A percentile compares a stretch with the other conserved stretches of the same genome.
Conservation (phyloP, 2,329 filamentous ascomycete species). For the Taxawa tesnikishii region DNA sequence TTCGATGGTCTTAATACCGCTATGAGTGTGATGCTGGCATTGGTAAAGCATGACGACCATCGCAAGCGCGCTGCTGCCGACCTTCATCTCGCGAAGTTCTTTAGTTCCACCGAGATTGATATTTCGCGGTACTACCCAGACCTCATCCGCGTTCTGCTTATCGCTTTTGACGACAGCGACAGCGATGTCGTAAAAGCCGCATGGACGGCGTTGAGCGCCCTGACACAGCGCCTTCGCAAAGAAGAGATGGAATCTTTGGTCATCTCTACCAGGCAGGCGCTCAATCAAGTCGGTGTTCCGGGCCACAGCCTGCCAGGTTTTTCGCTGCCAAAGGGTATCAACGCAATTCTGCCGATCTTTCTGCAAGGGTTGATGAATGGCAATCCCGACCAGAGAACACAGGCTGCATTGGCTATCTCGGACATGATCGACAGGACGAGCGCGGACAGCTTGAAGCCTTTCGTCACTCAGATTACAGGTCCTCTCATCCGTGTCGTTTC, state of each 20-base stretch:
- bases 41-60: constrained; percentile 91
- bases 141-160: constrained; percentile 77
- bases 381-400: constrained; percentile 78
- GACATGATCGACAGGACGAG: constrained; percentile 92
- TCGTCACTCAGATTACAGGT: constrained; percentile 94
- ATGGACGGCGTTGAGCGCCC: constrained; percentile 74
- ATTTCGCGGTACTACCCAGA: constrained; percentile 95
- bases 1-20: constrained; percentile 89
- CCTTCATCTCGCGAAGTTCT: constrained; percentile 75
- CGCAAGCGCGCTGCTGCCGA: constrained; percentile 67
- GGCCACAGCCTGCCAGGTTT: constrained; percentile 82
- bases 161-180: constrained; percentile 85
- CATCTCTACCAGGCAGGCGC: constrained; percentile 68
- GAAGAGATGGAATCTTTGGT: constrained; percentile 97
- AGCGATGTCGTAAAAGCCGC: constrained; percentile 74
- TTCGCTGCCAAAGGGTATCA: constrained; percentile 87
- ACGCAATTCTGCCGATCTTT: constrained; percentile 91
- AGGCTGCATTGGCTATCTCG: constrained; percentile 84
- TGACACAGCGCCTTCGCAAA: constrained; percentile 83
- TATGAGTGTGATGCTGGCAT: constrained; percentile 81
- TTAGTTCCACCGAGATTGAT: constrained; percentile 66
- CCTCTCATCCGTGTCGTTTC: constrained; percentile 96
- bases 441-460: constrained; percentile 77
- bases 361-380: constrained; percentile 97
- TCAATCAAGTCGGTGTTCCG: constrained; percentile 79